Base-by-base conservation (phyloP, 2,329 filamentous ascomycete genomes). In the Colletotrichum plurivorum region DNA sequence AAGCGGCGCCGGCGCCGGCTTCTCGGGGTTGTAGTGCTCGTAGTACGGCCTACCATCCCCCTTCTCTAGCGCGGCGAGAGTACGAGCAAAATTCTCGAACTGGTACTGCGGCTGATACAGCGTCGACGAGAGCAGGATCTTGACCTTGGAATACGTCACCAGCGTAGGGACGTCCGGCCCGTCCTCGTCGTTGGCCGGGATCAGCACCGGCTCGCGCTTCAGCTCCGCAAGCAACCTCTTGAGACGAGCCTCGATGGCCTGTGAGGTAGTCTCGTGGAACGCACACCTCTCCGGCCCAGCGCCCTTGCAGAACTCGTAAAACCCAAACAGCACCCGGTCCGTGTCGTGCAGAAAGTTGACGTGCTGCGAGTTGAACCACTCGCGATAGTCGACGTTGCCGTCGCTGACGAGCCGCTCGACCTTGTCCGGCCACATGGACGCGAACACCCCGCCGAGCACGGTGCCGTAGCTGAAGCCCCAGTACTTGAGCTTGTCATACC, bases 401-500 rank as follows among this genome's bases (percentile, higher is more conserved):
- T 88, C 87, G 63, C 85, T 84, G 2, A 87, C 82, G 9, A 88
- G 75, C 15, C 85, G 79, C 49, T 83, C 84, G 1, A 88, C 82
- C 52, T 79, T 79, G 31, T 87, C 83, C 1, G 86, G 86, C 62
- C 82, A 88, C 77, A 88, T 79, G 2, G 84, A 80, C 3, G 86
- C 86, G 73, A 88, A 87, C 0, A 83, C 83, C 13, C 82, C 84
- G 4, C 86, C 87, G 0, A 89, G 78, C 2, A 87, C 74, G 8
- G 85, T 87, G 10, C 86, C 86, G 70, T 88, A 88, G 71, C 85
- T 87, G 66, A 87, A 84, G 1, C 86, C 87, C 85, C 85, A 88
- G 73, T 87, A 88, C 52, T 78, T 80, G 7, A 87, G 77, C 75
- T 80, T 83, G 4, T 78, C 74, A 60, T 83, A 73, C 2, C 83